Evolutionary conservation across 345 rosid genomes (phyloP), one percentile per base, ranked within the genome.

Genomic region (Ailanthus altissimus): DNA sequence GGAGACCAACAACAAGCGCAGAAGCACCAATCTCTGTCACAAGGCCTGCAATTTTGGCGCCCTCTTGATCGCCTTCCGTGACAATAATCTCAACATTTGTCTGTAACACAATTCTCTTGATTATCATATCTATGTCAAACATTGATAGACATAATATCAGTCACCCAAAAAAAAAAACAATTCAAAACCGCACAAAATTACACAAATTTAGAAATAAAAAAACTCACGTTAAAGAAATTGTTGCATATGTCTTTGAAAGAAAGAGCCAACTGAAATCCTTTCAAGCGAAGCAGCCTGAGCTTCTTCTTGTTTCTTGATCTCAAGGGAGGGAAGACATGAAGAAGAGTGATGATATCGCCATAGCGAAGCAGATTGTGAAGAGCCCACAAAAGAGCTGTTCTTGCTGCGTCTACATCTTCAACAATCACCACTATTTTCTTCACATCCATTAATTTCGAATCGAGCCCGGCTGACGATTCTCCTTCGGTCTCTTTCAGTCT

Each of bases 1-100:
- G 99, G 80, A 95, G 97, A 42, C 99, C 99, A 59, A 91, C 89
- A 56, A 94, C 93, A 69, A 94, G 90, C 16, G 86, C 83, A n/a
- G 88, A 89, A 23, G 98, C 95, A 70, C 95, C 95, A 62, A 89
- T 88, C 81, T 91, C 92, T 72, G 93, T 82, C n/a, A 91, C 94
- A 67, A 86, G 78, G 21, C 88, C 81, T 25, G 86, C 87, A 32
- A 95, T 90, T 85, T 69, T 93, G 25, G 70, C 70, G 38, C 97
- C 98, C 56, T 90, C 92, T 66, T 80, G 82, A 3, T 95, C 99
- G 25, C 97, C 98, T 90, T 92, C 97, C 23, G 93, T 83, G 36
- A 95, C 99, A 46, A 93, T 67, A 6, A 94, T 94, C 84, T 94
- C 97, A 3, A 93, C 79, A 50, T 88, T 90, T 74, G 77, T 74